phyloP scores from a whole-genome alignment of 2,329 filamentous ascomycete genomes.

The Pleoardoris graminearum region DNA sequence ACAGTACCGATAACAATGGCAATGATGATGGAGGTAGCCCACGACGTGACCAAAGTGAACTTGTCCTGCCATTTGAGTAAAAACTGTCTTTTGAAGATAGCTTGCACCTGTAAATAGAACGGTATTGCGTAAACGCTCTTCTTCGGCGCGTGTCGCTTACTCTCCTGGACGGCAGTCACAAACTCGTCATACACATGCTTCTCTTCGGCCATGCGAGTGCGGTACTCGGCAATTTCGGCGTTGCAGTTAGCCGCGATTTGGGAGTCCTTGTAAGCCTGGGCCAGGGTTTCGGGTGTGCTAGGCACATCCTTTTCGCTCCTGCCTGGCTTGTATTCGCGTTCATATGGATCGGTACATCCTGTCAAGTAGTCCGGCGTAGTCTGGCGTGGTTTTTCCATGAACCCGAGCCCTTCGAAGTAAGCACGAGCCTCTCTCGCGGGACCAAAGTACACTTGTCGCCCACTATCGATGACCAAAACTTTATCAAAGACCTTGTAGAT shows the following conservation, averaged over 20 bases:
- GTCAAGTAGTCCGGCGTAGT: constrained; percentile 83
- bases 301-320: constrained; percentile 68
- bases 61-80: constrained; percentile 84
- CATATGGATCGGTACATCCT: constrained; percentile 81
- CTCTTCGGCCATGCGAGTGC: constrained; percentile 64
- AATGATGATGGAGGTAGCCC: constrained; percentile 71
- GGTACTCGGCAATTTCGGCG: constrained; percentile 71
- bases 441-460: constrained; percentile 76
- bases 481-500: constrained; percentile 83
- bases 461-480: constrained; percentile 77
- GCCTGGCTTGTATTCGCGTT: constrained; percentile 74
- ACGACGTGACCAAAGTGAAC: constrained; percentile 73
- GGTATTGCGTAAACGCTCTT: constrained; percentile 82
- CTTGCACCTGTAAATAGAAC: constrained; percentile 81
- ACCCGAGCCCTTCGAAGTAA: constrained; percentile 80
- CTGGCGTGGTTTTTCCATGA: constrained; percentile 72
- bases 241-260: constrained; percentile 59
- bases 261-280: constrained; percentile 71
- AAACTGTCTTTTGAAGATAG: constrained; percentile 81
- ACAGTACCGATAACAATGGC: constrained; percentile 80
- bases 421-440: constrained; percentile 66
- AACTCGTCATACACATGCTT: constrained; percentile 75
- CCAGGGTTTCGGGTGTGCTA: constrained; percentile 67
- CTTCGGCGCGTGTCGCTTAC: constrained; percentile 73
- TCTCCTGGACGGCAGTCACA: constrained; percentile 71